Conservation (phyloP, 768 basidiomycete genomes). For the Clitopilus hobsonii region DNA sequence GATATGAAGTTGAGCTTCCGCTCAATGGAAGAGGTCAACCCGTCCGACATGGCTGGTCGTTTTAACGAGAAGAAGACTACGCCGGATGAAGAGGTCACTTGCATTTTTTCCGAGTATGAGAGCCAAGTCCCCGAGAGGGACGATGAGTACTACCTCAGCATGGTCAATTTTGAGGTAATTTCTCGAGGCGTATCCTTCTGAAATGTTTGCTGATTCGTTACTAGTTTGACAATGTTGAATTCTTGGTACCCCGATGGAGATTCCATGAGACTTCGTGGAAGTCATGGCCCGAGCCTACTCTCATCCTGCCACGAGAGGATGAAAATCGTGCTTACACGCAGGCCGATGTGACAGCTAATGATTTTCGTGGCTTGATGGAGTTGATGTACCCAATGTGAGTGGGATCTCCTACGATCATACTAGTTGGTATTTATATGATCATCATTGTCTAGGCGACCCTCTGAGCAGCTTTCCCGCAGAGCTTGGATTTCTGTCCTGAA, state of each 20-base stretch:
- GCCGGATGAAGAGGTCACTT: too few species aligned
- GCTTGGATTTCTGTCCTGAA: conserved; percentile 11
- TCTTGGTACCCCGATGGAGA: background rate
- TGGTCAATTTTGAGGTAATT: background rate
- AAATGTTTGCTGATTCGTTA: background rate
- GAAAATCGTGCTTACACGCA: background rate
- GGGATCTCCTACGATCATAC: too few species aligned
- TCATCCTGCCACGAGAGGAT: background rate
- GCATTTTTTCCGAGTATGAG: too few species aligned
- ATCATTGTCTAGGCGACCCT: too few species aligned
- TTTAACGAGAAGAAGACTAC: too few species aligned
- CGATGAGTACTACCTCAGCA: background rate
- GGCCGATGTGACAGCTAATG: background rate
- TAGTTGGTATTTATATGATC: too few species aligned
- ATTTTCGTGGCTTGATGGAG: conserved; percentile 6
- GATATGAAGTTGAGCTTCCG: too few species aligned
- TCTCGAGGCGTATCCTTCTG: background rate
- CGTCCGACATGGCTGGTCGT: too few species aligned
- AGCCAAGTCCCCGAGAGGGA: too few species aligned
- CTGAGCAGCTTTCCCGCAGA: background rate
- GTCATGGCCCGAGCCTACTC: too few species aligned
- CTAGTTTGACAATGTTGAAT: background rate
- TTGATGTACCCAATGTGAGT: conserved; percentile 7
- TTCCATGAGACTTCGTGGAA: background rate
- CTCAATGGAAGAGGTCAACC: too few species aligned